Base-by-base conservation (phyloP, 371 early-diverging fungal species). In the Mortierella sp. region DNA sequence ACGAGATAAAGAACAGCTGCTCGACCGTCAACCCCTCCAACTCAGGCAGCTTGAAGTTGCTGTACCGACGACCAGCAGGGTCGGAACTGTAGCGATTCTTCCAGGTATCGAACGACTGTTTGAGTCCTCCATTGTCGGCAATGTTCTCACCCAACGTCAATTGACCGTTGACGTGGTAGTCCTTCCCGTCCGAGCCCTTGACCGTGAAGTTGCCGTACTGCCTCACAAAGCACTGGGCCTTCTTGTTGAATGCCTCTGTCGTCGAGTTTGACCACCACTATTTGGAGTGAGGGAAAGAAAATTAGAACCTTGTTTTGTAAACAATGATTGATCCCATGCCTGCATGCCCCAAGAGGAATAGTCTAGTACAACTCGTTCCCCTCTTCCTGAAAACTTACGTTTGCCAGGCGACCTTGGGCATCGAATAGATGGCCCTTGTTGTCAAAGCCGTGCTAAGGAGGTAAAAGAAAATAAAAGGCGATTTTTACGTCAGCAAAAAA, bases 71-170 rank as follows among this genome's bases (percentile, higher is more conserved):
- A 1, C 58, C 34, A 2, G 26, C 7, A 4, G 44, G 58, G 19
- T 64, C 58, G 16, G 39, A 58, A 3, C 3, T 19, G 14, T 50
- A 88, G 11, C 87, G 80, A 44, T 64, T 43, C 44, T 85, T 80
- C 87, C 89, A 89, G 29, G 89, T 81, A 26, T 71, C 43, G n/a
- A 80, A 88, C 0, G 89, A 83, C 43, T 77, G 79, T n/a, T 68
- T 71, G 24, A 91, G 31, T n/a, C 94, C 95, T 22, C 94, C 95
- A 66, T 93, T 93, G 77, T 95, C 95, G 8, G 95, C 94, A 45
- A 95, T 72, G 73, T 94, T 95, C 79, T 94, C 94, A 29, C 90
- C 90, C 8, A 94, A 80, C 0, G 94, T 94, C 52, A 91, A 65
- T 72, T 88, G 79, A 50, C 93, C 92, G 74, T 92, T 88, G 34